Conservation (phyloP, 257 asterid species). For the Nicotiana sylvestris region DNA sequence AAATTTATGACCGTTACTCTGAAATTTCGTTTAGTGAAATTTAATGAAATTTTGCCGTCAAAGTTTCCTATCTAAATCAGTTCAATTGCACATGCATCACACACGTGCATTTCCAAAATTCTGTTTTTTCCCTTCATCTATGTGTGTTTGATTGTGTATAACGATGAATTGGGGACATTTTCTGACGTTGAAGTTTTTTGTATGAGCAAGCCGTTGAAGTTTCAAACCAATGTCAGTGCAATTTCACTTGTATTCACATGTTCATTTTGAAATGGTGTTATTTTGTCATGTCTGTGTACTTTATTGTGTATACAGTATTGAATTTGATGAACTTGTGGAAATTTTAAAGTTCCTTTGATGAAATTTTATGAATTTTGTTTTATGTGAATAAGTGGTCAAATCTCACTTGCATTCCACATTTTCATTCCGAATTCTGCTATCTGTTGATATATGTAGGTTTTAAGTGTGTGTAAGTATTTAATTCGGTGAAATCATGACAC, state of each 20-base stretch:
- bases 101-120: background rate
- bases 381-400: background rate
- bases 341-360: background rate
- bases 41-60: too few species aligned
- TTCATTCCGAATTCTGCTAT: background rate
- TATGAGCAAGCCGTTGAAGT: background rate
- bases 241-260: background rate
- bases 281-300: background rate
- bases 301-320: background rate
- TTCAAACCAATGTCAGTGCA: conserved; percentile 62
- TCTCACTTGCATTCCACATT: background rate
- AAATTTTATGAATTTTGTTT: background rate
- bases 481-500: background rate
- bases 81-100: background rate
- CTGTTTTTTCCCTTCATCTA: background rate
- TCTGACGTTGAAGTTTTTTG: background rate
- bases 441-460: background rate
- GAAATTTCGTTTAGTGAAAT: too few species aligned
- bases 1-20: too few species aligned
- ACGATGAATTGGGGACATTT: background rate
- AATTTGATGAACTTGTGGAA: background rate
- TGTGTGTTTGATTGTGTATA: background rate
- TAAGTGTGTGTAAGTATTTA: background rate
- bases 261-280: background rate
- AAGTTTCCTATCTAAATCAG: background rate